Base-by-base conservation (phyloP, 805 yeast genomes). In the Debaryomyces hansenii region DNA sequence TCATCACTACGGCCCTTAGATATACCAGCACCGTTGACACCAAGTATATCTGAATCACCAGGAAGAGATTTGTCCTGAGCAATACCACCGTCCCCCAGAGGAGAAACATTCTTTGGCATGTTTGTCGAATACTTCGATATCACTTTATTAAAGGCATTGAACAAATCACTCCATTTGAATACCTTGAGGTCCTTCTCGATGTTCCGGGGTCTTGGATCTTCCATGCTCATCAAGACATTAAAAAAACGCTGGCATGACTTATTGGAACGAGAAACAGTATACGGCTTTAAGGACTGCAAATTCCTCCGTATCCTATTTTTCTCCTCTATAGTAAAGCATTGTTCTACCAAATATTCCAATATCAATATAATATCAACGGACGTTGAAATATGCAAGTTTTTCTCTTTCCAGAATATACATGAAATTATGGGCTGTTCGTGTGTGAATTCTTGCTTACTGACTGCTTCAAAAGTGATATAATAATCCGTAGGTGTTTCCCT, bases 141-240 rank as follows among this genome's bases (percentile, higher is more conserved):
- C 11, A 84, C 84, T 56, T 80, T 83, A 20, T 66, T 61, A 42
- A 84, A 56, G 0, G 89, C 89, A 27, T 64, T 70, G 33, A 69
- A 75, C 20, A 84, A 63, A 37, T 74, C 70, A 16, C 59, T 56
- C 90, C 90, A 84, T 20, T 70, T 68, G 55, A 84, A 80, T 4
- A 84, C 87, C 57, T 84, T 84, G 49, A 84, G 77, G 57, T 83
- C 87, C 59, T 84, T 84, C 54, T 82, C 89, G 38, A 84, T 84
- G 52, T 82, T 83, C 36, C 90, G 66, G 4, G 90, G 90, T 52
- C 80, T 71, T 2, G 90, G 90, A 46, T 72, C 72, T 24, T 77
- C 78, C 70, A 78, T 84, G 28, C 72, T 64, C 89, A 84, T 84
- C 32, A 84, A 74, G 41, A 75, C 32, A 38, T 61, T 59, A 47